phyloP scores from a whole-genome alignment of 2,329 filamentous ascomycete species.

The Alternaria dauci region DNA sequence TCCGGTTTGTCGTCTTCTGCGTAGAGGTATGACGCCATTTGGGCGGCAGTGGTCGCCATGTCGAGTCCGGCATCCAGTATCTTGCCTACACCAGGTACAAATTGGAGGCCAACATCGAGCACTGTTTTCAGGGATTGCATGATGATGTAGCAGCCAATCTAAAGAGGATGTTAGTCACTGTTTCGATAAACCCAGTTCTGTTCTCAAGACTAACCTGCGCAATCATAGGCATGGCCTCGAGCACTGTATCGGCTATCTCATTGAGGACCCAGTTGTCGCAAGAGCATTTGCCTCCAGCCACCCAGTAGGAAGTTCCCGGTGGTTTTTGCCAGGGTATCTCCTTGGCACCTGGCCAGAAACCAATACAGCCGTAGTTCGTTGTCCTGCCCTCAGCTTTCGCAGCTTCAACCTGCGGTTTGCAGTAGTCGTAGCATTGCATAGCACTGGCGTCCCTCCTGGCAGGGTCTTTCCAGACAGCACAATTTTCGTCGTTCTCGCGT shows the following conservation, averaged over 20 bases:
- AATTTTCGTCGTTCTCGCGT: not conserved
- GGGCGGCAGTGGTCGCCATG: slow-evolving; percentile 14
- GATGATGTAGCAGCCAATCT: slow-evolving; percentile 18
- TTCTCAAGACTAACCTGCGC: slow-evolving; percentile 9
- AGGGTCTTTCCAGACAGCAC: not conserved
- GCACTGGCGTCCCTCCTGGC: not conserved
- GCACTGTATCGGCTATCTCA: slow-evolving; percentile 12
- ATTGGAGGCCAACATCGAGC: slow-evolving; percentile 9
- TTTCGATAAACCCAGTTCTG: no score
- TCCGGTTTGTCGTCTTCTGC: slow-evolving; percentile 11
- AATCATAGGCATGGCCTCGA: slow-evolving; percentile 21
- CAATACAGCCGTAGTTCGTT: slow-evolving; percentile 18
- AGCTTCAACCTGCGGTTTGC: not conserved
- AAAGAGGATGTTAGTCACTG: no score
- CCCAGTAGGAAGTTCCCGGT: not conserved
- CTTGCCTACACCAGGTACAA: slow-evolving; percentile 11
- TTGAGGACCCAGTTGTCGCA: slow-evolving; percentile 18
- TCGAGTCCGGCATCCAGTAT: slow-evolving; percentile 8
- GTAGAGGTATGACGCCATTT: slow-evolving; percentile 12
- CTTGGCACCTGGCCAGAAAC: not conserved
- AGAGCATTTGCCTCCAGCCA: slow-evolving; percentile 1
- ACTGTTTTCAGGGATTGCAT: slow-evolving; percentile 17
- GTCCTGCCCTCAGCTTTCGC: slow-evolving; percentile 10
- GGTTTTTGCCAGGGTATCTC: slow-evolving; percentile 10
- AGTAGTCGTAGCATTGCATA: slow-evolving; percentile 1